Evolutionary conservation across 306 rosid genomes (phyloP), one percentile per base, ranked within the genome.

Genomic region (Cicer judaicum): DNA sequence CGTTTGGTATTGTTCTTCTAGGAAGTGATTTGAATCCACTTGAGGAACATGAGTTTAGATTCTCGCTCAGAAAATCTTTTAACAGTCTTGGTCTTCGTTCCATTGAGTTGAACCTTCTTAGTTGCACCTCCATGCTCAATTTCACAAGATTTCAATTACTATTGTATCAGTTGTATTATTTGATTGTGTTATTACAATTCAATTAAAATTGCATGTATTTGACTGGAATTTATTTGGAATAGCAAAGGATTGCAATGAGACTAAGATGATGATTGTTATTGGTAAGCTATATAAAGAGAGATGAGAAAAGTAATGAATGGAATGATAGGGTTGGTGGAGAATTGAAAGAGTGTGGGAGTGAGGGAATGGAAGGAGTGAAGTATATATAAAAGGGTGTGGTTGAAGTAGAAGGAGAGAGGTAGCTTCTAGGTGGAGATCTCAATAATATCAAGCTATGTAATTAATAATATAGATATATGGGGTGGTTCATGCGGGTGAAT

Each of bases 341-440:
- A 86, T 79, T 81, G 63, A 16, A 44, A 48, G 75, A 38, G 57
- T 2, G 52, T 59, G 76, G 36, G 42, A 50, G 75, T 56, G 83
- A 39, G 8, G 8, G 49, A 46, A 42, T 13, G 21, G 16, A 41
- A 68, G 36, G 81, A 19, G 2, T 57, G 9, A 10, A 47, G 64
- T 75, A 74, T 82, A 80, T 61, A 68, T 10, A 62, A 43, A 70
- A 78, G 75, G 79, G 61, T 57, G 15, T 19, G 68, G 29, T 18
- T n/a, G 70, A 48, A 62, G 71, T 50, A 84, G 89, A 88, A 91
- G 75, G 83, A 77, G 79, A 24, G 82, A 77, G 87, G 96, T 76
- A 80, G 89, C 24, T 91, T 88, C 90, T 59, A 75, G 83, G 83
- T 74, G 80, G 81, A 82, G 87, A 90, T 90, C 91, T 85, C 89